Conservation (phyloP, 2,329 filamentous ascomycete genomes). For the Fusarium sulawesiense region DNA sequence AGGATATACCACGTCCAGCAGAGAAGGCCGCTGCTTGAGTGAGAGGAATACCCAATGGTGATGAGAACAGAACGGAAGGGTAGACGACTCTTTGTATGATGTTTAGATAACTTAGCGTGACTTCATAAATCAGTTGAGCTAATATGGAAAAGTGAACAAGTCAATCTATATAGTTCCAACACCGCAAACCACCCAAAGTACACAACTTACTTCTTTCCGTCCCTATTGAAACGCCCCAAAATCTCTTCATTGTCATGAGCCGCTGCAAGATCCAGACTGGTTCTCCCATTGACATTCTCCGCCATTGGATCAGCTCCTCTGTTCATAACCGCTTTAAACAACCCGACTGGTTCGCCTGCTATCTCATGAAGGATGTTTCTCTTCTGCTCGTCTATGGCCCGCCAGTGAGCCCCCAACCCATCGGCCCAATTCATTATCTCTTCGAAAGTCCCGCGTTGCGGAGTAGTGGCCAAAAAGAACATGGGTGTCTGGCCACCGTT, state of each 20-base stretch:
- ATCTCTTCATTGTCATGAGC: conserved; percentile 4
- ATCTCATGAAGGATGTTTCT: conserved; percentile 28
- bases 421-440: conserved; percentile 11
- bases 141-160: background rate
- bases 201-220: background rate
- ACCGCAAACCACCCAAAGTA: background rate
- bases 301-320: conserved; percentile 22
- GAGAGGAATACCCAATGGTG: too few relatives aligned
- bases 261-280: conserved; percentile 23
- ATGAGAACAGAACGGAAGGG: background rate
- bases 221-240: conserved; percentile 24
- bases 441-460: background rate
- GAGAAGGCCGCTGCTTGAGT: background rate
- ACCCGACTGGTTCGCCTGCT: background rate
- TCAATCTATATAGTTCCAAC: background rate
- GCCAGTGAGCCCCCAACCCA: conserved; percentile 30
- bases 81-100: background rate
- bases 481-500: conserved; percentile 21
- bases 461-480: conserved; percentile 9
- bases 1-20: background rate
- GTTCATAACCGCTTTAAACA: conserved; percentile 16
- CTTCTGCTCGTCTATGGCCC: conserved; percentile 15
- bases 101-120: background rate
- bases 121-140: background rate
- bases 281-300: conserved; percentile 30